Evolutionary conservation across 2,329 filamentous ascomycete genomes (phyloP).

Genomic region (Sordariomycetes sp.): DNA sequence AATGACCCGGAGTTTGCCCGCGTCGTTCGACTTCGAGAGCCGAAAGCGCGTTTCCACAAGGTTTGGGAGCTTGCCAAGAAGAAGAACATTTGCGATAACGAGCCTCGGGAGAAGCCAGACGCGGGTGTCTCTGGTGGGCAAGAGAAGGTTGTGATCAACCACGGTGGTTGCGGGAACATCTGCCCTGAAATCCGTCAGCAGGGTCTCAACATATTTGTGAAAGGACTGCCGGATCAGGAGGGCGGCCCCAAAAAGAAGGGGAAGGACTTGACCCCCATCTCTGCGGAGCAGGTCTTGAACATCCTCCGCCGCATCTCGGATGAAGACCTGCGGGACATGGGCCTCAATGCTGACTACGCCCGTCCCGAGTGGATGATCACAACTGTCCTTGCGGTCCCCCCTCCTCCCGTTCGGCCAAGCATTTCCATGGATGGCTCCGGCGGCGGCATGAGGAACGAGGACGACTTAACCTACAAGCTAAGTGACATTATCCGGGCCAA

Average conservation of each 20-base stretch:
- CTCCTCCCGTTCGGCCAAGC: slow-evolving; percentile 88
- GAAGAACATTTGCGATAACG: slow-evolving; percentile 73
- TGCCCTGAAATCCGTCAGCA: slow-evolving; percentile 83
- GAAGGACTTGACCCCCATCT: slow-evolving; percentile 71
- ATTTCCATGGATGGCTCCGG: slow-evolving; percentile 94
- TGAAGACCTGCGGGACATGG: slow-evolving; percentile 72
- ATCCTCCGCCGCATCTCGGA: slow-evolving; percentile 79
- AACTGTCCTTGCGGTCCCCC: slow-evolving; percentile 87
- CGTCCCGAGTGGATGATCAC: slow-evolving; percentile 98
- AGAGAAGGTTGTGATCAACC: slow-evolving; percentile 36
- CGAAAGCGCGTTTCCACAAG: slow-evolving; percentile 84
- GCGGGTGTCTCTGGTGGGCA: slow-evolving; percentile 37
- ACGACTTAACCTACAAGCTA: slow-evolving; percentile 98
- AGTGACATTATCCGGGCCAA: slow-evolving; percentile 98
- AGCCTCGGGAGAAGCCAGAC: slow-evolving; percentile 54
- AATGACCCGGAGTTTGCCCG: slow-evolving; percentile 71
- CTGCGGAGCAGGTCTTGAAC: slow-evolving; percentile 70
- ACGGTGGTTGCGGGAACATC: slow-evolving; percentile 87
- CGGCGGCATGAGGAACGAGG: slow-evolving; percentile 86
- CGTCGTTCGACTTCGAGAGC: slow-evolving; percentile 75
- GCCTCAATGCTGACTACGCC: slow-evolving; percentile 87
- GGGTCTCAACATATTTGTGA: slow-evolving; percentile 57
- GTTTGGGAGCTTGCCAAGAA: slow-evolving; percentile 90
- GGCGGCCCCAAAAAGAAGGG: slow-evolving; percentile 49
- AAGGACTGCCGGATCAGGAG: slow-evolving; percentile 34